These are phyloP conservation scores for Coccomyxa sp. DNA, from an alignment of 139 green algal genomes.

Conservation along the genomic window DNA sequence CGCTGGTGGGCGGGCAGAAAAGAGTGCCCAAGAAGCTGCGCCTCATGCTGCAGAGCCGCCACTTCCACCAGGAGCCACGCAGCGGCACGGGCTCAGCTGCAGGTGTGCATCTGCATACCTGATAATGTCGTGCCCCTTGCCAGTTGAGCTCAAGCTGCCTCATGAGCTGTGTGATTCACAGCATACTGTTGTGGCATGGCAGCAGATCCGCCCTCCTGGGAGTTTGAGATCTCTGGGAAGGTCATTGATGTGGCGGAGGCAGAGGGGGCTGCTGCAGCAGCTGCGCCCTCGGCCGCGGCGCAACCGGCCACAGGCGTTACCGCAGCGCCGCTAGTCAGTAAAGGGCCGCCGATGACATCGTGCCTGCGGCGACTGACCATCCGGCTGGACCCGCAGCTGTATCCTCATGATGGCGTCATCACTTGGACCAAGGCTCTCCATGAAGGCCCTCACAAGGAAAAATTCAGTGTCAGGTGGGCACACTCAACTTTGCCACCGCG, in stretches of 20 bases:
- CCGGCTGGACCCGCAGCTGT: conserved; percentile 33
- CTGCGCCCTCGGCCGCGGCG: background rate
- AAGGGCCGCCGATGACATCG: conserved; percentile 25
- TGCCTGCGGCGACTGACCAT: conserved; percentile 44
- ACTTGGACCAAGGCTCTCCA: conserved; percentile 11
- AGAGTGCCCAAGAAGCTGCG: conserved; percentile 34
- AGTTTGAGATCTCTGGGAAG: conserved; percentile 5
- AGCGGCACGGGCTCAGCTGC: too few relatives aligned
- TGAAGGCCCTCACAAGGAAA: background rate
- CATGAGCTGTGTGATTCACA: too few relatives aligned
- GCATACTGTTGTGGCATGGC: too few relatives aligned
- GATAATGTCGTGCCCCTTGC: too few relatives aligned
- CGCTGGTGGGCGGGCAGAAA: conserved; percentile 13
- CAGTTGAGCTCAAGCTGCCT: too few relatives aligned
- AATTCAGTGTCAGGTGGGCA: conserved; percentile 1
- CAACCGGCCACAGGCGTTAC: background rate
- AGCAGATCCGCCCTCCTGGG: conserved; percentile 21
- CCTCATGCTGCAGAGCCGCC: conserved; percentile 46
- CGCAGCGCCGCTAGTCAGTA: background rate
- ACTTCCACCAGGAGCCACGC: background rate
- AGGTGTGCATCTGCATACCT: too few relatives aligned
- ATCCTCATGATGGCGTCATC: conserved; percentile 10
- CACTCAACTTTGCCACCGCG: background rate
- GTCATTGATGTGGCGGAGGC: conserved; percentile 12
- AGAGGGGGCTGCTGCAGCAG: background rate